These are phyloP conservation scores for Yarrowia bubula DNA, from an alignment of 805 yeast genomes.

Conservation along the genomic window DNA sequence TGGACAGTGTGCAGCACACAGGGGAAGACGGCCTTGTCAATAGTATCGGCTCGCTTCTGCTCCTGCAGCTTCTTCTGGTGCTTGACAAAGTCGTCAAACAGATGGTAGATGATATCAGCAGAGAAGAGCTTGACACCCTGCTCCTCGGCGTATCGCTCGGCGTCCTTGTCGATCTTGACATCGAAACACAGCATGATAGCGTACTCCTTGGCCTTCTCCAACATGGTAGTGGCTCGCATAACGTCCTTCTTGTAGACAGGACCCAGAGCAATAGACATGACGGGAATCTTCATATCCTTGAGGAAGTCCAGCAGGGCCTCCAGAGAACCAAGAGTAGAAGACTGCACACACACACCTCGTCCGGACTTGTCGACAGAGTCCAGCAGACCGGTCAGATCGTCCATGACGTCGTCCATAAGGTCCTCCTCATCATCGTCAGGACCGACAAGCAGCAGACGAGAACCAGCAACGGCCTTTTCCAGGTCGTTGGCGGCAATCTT, in stretches of 20 bases:
- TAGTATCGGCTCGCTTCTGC: slow-evolving; percentile 82
- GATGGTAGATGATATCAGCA: slow-evolving; percentile 94
- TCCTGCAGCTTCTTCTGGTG: slow-evolving; percentile 87
- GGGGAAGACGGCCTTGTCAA: slow-evolving; percentile 90
- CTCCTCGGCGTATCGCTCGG: slow-evolving; percentile 95
- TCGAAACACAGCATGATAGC: slow-evolving; percentile 99
- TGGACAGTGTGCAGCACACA: slow-evolving; percentile 92
- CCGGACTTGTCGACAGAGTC: slow-evolving; percentile 95
- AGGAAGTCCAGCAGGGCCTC: slow-evolving; percentile 96
- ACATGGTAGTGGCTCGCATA: slow-evolving; percentile 95
- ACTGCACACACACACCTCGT: slow-evolving; percentile 97
- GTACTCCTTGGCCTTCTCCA: slow-evolving; percentile 90
- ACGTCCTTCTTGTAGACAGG: slow-evolving; percentile 98
- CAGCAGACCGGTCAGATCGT: slow-evolving; percentile 88
- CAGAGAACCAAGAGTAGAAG: slow-evolving; percentile 95
- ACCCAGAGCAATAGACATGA: slow-evolving; percentile 96
- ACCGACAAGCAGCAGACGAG: slow-evolving; percentile 89
- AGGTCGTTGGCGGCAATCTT: slow-evolving; percentile 97
- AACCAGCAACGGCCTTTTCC: slow-evolving; percentile 99
- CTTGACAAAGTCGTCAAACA: slow-evolving; percentile 91
- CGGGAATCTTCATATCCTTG: slow-evolving; percentile 98
- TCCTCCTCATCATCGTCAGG: slow-evolving; percentile 98
- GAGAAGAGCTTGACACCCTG: slow-evolving; percentile 88
- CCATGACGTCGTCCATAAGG: slow-evolving; percentile 97
- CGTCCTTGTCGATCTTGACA: slow-evolving; percentile 95